Conservation (phyloP, 192 early-diverging fungal genomes). For the Funneliformis mosseae region DNA sequence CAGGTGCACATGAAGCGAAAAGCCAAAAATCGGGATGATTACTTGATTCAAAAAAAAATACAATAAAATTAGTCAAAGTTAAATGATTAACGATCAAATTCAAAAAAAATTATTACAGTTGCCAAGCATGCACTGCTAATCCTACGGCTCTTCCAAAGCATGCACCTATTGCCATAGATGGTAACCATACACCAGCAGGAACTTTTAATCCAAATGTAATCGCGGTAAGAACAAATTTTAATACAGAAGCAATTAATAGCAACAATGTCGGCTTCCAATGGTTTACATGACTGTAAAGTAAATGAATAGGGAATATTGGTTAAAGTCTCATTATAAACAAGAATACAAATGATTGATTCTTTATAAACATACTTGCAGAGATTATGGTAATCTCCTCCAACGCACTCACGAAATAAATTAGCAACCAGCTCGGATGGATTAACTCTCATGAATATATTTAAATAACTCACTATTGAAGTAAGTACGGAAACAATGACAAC, state of each 20-base stretch:
- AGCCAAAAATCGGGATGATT: conserved; percentile 61
- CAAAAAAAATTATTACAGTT: conserved; percentile 37
- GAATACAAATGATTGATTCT: background rate
- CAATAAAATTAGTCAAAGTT: background rate
- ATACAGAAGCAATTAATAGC: conserved; percentile 59
- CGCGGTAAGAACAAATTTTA: conserved; percentile 67
- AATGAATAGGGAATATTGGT: conserved; percentile 7
- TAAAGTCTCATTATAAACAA: background rate
- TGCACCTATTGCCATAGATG: conserved; percentile 87
- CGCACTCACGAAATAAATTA: conserved; percentile 89
- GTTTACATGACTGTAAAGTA: conserved; percentile 39
- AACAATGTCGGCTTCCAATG: conserved; percentile 50
- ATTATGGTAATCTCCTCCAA: conserved; percentile 52
- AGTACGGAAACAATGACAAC: conserved; percentile 67
- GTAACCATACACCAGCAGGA: conserved; percentile 83
- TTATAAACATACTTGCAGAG: conserved; percentile 56
- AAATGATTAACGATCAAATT: background rate
- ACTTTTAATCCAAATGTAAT: conserved; percentile 76
- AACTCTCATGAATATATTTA: conserved; percentile 82
- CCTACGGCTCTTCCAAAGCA: conserved; percentile 93
- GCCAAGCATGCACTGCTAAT: conserved; percentile 78
- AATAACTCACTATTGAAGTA: conserved; percentile 77
- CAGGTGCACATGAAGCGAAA: conserved; percentile 67
- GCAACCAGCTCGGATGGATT: conserved; percentile 84
- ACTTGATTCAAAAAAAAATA: conserved; percentile 41